Base-by-base conservation (phyloP, 1,284 basidiomycete genomes). In the Garcileccinum viscosum region DNA sequence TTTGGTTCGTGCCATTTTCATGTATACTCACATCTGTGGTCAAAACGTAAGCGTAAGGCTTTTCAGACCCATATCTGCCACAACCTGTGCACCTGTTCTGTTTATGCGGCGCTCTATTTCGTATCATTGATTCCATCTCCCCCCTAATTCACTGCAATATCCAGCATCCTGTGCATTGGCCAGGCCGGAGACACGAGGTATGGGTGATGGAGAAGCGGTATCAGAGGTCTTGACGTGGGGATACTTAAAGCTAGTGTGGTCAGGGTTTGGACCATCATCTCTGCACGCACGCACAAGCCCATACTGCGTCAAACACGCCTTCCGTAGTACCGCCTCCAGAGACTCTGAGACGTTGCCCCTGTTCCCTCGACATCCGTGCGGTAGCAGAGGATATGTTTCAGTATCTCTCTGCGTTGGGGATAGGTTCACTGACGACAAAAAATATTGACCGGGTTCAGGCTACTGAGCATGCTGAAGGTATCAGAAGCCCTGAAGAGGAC, bases 401-500 rank as follows among this genome's bases (percentile, higher is more conserved):
- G 3, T 15, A 8, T 27, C 50, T 53, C 50, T 53, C 50, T 17
- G 24, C 15, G 8, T 53, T 53, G 50, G 50, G n/a, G n/a, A n/a
- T n/a, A n/a, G n/a, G n/a, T n/a, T n/a, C n/a, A n/a, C n/a, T 17
- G 17, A 53, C 24, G 8, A 24, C 50, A 44, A 85, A 86, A 63
- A 84, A 88, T 68, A 98, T 99, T 73, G 92, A 95, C 69, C 92
- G 97, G 81, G 87, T 99, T 64, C 86, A 84, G 58, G 84, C 88
- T 67, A 88, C 99, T 61, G 82, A 87, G 27, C 99, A 99, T 77
- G 96, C 97, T 5, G 90, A 90, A 68, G 90, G 93, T 59, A 88
- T 97, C 79, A 87, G 87, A 80, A 95, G 96, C 71, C 97, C 97
- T 5, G 89, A 88, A 73, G 83, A 92, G 9, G 94, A 95, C 76